A percentile compares a stretch with the other conserved stretches of the same genome.
These are phyloP conservation scores for Lagenaria siceraria DNA, from an alignment of 306 rosid genomes.

Conservation along the genomic window DNA sequence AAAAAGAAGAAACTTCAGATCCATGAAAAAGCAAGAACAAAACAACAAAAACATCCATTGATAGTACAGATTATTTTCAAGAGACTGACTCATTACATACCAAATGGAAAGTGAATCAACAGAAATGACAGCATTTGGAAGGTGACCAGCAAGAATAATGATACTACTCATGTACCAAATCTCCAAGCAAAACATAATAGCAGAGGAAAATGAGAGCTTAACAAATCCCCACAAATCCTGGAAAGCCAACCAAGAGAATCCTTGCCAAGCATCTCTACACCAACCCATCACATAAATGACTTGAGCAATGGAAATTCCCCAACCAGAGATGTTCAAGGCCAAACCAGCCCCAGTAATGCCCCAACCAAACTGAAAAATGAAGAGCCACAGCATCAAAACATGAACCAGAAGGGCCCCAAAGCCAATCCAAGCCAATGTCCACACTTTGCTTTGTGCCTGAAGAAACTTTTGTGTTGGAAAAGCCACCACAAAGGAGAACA, in stretches of 20 bases:
- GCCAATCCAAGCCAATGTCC: slow-evolving; percentile 47
- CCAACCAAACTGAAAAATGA: slow-evolving; percentile 28
- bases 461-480: slow-evolving; percentile 75
- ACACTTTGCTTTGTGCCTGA: slow-evolving; percentile 63
- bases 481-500: slow-evolving; percentile 41
- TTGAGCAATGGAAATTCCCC: slow-evolving; percentile 47
- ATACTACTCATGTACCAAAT: slow-evolving; percentile 31
- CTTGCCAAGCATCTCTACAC: slow-evolving; percentile 67
- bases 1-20: not conserved
- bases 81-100: too few species aligned
- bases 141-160: slow-evolving; percentile 22
- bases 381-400: slow-evolving; percentile 39
- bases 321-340: slow-evolving; percentile 42
- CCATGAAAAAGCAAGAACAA: not conserved
- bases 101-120: slow-evolving; percentile 46
- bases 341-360: slow-evolving; percentile 58
- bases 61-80: too few species aligned
- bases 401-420: slow-evolving; percentile 29
- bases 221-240: slow-evolving; percentile 62
- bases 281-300: slow-evolving; percentile 49
- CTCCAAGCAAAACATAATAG: slow-evolving; percentile 75
- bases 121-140: slow-evolving; percentile 30
- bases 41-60: not conserved
- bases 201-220: slow-evolving; percentile 66
- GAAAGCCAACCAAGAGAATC: slow-evolving; percentile 56